Evolutionary conservation across 805 yeast genomes (phyloP).

Genomic region (Isabelozyma rhagii): DNA sequence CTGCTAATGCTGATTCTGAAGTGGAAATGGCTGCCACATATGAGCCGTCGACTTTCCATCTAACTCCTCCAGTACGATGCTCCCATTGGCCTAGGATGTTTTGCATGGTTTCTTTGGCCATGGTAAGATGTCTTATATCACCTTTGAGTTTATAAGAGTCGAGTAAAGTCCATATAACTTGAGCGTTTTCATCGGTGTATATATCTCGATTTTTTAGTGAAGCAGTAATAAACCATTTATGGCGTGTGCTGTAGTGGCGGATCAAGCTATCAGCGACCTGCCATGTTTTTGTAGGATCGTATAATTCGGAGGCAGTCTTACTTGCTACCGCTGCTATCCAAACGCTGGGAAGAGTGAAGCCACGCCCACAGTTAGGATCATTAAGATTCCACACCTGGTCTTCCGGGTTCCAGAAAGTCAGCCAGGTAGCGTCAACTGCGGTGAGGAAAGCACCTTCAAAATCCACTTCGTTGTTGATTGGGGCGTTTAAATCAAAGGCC

Average conservation of each 20-base stretch:
- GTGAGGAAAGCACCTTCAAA: constrained; percentile 6
- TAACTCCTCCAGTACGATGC: constrained; percentile 19
- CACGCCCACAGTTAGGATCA: constrained; percentile 7
- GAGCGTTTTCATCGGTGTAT: constrained; percentile 28
- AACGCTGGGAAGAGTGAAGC: constrained; percentile 6
- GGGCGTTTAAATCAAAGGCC: neutral
- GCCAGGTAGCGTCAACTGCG: constrained; percentile 11
- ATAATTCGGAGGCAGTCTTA: constrained; percentile 3
- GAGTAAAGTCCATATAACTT: constrained; percentile 21
- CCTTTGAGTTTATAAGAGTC: constrained; percentile 20
- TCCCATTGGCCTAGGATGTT: constrained; percentile 18
- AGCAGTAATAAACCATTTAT: constrained; percentile 6
- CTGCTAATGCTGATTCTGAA: constrained; percentile 26
- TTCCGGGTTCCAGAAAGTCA: constrained; percentile 12
- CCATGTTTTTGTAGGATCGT: neutral
- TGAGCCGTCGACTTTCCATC: constrained; percentile 17
- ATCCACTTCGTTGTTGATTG: neutral
- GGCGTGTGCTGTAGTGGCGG: neutral
- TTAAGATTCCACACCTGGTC: constrained; percentile 8
- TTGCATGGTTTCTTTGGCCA: constrained; percentile 13
- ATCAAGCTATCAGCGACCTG: constrained; percentile 6
- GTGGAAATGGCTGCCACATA: constrained; percentile 29
- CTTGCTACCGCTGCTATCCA: constrained; percentile 19
- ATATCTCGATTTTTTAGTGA: constrained; percentile 19
- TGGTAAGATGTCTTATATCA: constrained; percentile 12